Conservation (phyloP, 495 filamentous ascomycete species). For the Choiromyces venosus region DNA sequence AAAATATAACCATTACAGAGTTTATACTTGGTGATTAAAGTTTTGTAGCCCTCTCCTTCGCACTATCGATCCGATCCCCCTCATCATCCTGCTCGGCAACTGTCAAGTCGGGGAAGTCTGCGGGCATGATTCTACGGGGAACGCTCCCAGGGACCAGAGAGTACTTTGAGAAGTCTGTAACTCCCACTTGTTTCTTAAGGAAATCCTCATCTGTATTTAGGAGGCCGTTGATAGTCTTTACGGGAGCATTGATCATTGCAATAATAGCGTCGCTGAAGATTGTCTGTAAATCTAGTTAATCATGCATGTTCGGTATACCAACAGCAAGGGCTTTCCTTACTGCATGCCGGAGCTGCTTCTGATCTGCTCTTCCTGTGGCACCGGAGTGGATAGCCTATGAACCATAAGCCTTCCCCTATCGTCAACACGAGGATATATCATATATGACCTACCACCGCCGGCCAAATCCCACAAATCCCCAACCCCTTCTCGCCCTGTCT, state of each 20-base stretch:
- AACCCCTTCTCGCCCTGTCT: constrained; percentile 60
- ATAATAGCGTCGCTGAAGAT: constrained; percentile 79
- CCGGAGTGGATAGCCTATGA: constrained; percentile 9
- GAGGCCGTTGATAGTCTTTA: constrained; percentile 60
- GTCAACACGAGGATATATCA: not conserved
- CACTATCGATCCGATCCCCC: constrained; percentile 65
- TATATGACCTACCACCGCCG: constrained; percentile 56
- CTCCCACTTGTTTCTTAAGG: constrained; percentile 56
- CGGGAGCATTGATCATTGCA: constrained; percentile 62
- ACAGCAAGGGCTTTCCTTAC: not conserved
- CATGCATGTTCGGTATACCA: not conserved
- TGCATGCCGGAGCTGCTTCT: constrained; percentile 13
- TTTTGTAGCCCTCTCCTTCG: constrained; percentile 7
- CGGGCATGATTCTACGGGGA: constrained; percentile 76
- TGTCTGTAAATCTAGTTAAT: constrained; percentile 36
- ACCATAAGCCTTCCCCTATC: not conserved
- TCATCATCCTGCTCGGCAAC: constrained; percentile 81
- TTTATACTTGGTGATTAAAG: not conserved
- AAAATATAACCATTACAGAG: not conserved
- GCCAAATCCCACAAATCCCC: constrained; percentile 80
- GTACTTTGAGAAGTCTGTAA: constrained; percentile 71
- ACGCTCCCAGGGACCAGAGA: constrained; percentile 57
- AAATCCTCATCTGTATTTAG: constrained; percentile 80
- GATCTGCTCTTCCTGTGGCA: constrained; percentile 7
- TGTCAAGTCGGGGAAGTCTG: constrained; percentile 59